Evolutionary conservation across 2,329 filamentous ascomycete species (phyloP).

Genomic region (Gaeumannomyces tritici): DNA sequence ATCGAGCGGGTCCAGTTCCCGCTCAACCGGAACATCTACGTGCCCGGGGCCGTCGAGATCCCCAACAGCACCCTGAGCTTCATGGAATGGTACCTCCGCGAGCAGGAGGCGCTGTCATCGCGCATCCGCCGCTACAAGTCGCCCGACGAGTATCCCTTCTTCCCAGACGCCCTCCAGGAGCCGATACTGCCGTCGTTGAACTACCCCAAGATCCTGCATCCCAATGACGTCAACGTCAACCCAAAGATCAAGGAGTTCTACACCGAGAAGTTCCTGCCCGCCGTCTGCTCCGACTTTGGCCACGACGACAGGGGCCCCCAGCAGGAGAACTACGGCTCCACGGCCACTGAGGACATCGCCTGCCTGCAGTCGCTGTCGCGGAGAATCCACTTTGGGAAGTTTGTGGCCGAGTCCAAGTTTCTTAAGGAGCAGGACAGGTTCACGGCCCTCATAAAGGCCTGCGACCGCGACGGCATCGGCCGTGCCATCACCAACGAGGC

Average conservation of each 20-base stretch:
- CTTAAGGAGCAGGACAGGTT: slow-evolving; percentile 71
- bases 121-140: slow-evolving; percentile 90
- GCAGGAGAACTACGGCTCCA: slow-evolving; percentile 90
- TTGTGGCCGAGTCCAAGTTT: slow-evolving; percentile 95
- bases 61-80: slow-evolving; percentile 67
- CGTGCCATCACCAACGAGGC: slow-evolving; percentile 81
- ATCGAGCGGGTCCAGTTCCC: slow-evolving; percentile 98
- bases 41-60: slow-evolving; percentile 67
- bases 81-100: slow-evolving; percentile 85
- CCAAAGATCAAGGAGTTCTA: slow-evolving; percentile 78
- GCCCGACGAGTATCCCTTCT: slow-evolving; percentile 97
- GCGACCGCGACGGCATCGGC: slow-evolving; percentile 72
- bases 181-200: slow-evolving; percentile 80
- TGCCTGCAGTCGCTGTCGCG: slow-evolving; percentile 84
- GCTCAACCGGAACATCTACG: slow-evolving; percentile 81
- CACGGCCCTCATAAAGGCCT: slow-evolving; percentile 70
- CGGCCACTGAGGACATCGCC: slow-evolving; percentile 82
- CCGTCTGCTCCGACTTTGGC: slow-evolving; percentile 70
- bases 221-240: slow-evolving; percentile 88
- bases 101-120: slow-evolving; percentile 87
- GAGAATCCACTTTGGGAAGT: slow-evolving; percentile 95
- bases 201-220: slow-evolving; percentile 81
- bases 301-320: slow-evolving; percentile 72
- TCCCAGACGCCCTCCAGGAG: slow-evolving; percentile 66
- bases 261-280: slow-evolving; percentile 71